Evolutionary conservation across 345 rosid genomes (phyloP).

Genomic region (Ailanthus altissimus): DNA sequence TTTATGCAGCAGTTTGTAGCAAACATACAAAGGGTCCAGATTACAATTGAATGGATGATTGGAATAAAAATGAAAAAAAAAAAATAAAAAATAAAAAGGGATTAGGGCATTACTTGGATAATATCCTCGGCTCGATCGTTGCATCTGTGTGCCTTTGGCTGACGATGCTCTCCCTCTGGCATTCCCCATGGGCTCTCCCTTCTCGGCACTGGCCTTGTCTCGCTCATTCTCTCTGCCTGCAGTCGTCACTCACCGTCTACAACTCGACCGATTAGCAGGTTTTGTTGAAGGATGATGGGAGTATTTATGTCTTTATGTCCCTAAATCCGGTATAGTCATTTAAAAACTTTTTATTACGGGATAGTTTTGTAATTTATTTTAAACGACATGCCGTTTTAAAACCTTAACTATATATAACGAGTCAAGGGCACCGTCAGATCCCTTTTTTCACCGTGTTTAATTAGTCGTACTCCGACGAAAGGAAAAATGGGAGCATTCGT

Average conservation of each 20-base stretch:
- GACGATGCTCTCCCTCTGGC: conserved; percentile 68
- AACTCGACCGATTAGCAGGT: not conserved
- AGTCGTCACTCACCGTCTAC: not conserved
- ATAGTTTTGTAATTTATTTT: too few relatives aligned
- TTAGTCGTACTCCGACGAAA: too few relatives aligned
- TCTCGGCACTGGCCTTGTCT: conserved; percentile 89
- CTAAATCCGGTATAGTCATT: too few relatives aligned
- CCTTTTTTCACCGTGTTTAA: too few relatives aligned
- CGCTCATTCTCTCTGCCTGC: conserved; percentile 49
- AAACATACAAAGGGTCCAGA: not conserved
- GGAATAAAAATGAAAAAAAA: too few relatives aligned
- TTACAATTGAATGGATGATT: not conserved
- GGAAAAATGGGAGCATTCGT: conserved; percentile 53
- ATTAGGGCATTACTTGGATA: conserved; percentile 50
- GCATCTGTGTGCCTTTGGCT: conserved; percentile 93
- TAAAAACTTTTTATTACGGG: too few relatives aligned
- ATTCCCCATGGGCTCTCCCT: conserved; percentile 93
- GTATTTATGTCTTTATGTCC: too few relatives aligned
- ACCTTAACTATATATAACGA: not conserved
- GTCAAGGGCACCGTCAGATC: too few relatives aligned
- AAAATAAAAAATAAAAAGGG: not conserved
- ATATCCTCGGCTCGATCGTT: conserved; percentile 95
- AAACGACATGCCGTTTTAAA: not conserved
- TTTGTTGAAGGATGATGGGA: not conserved
- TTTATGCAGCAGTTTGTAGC: not conserved